These are phyloP conservation scores for Rhizoctonia solani DNA, from an alignment of 1,284 basidiomycete species.

Conservation along the genomic window DNA sequence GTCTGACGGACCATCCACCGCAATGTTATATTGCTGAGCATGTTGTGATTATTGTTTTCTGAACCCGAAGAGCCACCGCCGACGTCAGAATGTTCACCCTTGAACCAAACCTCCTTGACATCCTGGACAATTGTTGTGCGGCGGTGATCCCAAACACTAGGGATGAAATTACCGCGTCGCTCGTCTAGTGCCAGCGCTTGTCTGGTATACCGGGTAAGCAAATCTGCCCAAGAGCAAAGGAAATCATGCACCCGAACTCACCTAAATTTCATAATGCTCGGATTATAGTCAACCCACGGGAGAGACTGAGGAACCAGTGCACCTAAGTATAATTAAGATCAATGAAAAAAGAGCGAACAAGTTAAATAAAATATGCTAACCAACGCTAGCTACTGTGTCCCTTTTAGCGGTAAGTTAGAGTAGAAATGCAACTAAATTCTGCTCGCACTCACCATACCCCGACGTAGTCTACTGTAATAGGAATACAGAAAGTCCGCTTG, in stretches of 20 bases:
- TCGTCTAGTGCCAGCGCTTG: conserved; percentile 45
- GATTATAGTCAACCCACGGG: conserved; percentile 33
- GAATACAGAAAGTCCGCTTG: conserved; percentile 33
- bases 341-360: neutral
- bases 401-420: neutral
- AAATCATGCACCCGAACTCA: neutral
- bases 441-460: conserved; percentile 37
- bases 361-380: neutral
- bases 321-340: neutral
- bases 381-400: conserved; percentile 36
- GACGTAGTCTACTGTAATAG: conserved; percentile 34
- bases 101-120: conserved; percentile 36
- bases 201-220: neutral
- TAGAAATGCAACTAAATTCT: neutral
- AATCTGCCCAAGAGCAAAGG: neutral
- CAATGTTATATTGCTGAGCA: conserved; percentile 32
- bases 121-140: neutral
- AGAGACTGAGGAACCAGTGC: conserved; percentile 1
- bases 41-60: neutral
- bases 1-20: conserved; percentile 38
- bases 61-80: conserved; percentile 30
- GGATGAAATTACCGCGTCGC: conserved; percentile 42
- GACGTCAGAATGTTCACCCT: conserved; percentile 34
- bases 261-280: conserved; percentile 25
- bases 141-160: conserved; percentile 36